Base-by-base conservation (phyloP, 257 asterid species). In the Penstemon newberryi region DNA sequence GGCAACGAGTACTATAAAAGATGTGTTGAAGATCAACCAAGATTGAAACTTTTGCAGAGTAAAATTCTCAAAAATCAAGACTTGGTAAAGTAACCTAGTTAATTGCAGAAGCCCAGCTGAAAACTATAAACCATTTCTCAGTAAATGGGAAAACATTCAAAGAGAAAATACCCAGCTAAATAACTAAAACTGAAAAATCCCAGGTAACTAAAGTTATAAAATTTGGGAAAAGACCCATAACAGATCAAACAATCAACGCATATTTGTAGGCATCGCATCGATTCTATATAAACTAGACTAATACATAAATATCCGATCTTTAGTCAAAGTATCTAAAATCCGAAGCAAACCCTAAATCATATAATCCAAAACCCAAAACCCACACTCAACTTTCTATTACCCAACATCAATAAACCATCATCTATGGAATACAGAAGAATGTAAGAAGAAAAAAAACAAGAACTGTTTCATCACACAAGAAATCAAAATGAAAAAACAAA, bases 281-380 rank as follows among this genome's bases (percentile, higher is more conserved):
- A 25, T 25, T 25, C 33, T 25, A 25, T 25, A 1, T 25, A 25
- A 25, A 25, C 33, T 25, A 25, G 33, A 25, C 33, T 25, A 1
- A 25, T 25, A 25, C 3, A 25, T 25, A 25, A 25, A 25, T 25
- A 25, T 25, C 33, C 33, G 33, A 25, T 25, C 33, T 25, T 25
- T 25, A 25, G 33, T 25, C 33, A 8, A 12, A 37, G 53, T 9
- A 47, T 62, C 60, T 49, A 42, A 67, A 52, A 15, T 6, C 50
- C 46, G 39, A 63, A 56, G 33, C 33, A 25, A 47, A 60, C 12
- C n/a, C 64, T 15, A 39, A 7, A 33, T 36, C 5, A 3, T 25
- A 57, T 69, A 75, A 81, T 83, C 81, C 51, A 73, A 50, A 75
- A 75, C 19, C 58, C 46, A 57, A 66, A 66, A 47, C 43, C 59